Evolutionary conservation across 768 basidiomycete species (phyloP), one percentile per base, ranked within the genome.

Genomic region (Boletus rex-veris): DNA sequence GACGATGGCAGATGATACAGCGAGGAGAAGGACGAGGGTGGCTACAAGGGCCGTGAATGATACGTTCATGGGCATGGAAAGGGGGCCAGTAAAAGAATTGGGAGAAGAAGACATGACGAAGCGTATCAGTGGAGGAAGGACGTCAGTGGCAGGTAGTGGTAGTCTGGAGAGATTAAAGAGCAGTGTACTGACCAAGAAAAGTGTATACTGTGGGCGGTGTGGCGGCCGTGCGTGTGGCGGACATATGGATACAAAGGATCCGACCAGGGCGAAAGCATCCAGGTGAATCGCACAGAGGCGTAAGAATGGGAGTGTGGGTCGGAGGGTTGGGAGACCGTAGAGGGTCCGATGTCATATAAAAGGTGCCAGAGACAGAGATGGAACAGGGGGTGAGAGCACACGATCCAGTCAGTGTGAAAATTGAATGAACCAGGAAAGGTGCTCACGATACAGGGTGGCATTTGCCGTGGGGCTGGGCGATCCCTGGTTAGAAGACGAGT

Each of bases 1-100:
- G 55, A 88, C 79, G 63, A 88, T 85, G 12, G 83, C 83, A 3
- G 79, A 79, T 9, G 84, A 85, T n/a, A 88, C 80, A 38, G 76
- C 74, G 21, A 88, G 77, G 18, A 88, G 79, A 19, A 87, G 79
- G 54, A 87, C 77, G 47, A 88, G 79, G 3, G 86, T 87, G 3
- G 86, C 85, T 75, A 52, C 16, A 45, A 81, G 75, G 56, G 80
- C 79, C 5, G 78, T 78, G 60, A 63, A 74, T 0, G 68, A 70
- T n/a, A 49, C 28, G 16, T 61, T 45, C 38, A 50, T 9, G 3
- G 66, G 46, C 0, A 44, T 4, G 28, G 59, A 24, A 2, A 40
- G 4, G 1, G 55, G 39, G 2, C 55, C 58, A 26, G 54, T 31
- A 3, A 53, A 28, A 1, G 61, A 14, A 44, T 54, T 16, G 3